These are phyloP conservation scores for Penicillium robsamsonii DNA, from an alignment of 495 filamentous ascomycete species.

Conservation along the genomic window DNA sequence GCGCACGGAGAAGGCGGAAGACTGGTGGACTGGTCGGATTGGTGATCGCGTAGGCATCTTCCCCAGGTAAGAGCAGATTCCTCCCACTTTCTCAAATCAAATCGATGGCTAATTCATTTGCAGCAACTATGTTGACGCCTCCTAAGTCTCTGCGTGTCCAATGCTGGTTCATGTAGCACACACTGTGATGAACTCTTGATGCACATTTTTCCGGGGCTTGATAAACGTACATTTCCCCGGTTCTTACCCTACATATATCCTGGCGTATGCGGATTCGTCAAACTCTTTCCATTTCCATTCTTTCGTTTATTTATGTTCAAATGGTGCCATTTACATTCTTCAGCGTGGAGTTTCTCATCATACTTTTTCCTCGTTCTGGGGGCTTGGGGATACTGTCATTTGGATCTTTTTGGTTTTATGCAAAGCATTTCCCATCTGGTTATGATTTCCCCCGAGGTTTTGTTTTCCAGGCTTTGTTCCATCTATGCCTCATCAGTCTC, in stretches of 20 bases:
- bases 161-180: conserved; percentile 28
- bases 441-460: conserved; percentile 3
- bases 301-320: background rate
- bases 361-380: conserved; percentile 11
- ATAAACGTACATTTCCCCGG: conserved; percentile 16
- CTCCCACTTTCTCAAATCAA: background rate
- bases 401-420: conserved; percentile 9
- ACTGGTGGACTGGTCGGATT: conserved; percentile 77
- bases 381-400: background rate
- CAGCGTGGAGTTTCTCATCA: conserved; percentile 26
- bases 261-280: conserved; percentile 14
- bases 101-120: conserved; percentile 8
- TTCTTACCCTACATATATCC: conserved; percentile 17
- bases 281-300: background rate
- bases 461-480: background rate
- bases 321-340: conserved; percentile 17
- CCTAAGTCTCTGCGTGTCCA: conserved; percentile 20
- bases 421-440: conserved; percentile 8
- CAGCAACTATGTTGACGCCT: conserved; percentile 49
- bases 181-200: conserved; percentile 16
- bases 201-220: conserved; percentile 7
- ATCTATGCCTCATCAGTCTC: background rate
- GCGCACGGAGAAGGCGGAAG: conserved; percentile 88
- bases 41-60: conserved; percentile 65
- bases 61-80: conserved; percentile 44